A percentile compares a stretch with the other conserved stretches of the same genome.
These are phyloP conservation scores for Mycena pura DNA, from an alignment of 768 basidiomycete genomes.

Conservation along the genomic window DNA sequence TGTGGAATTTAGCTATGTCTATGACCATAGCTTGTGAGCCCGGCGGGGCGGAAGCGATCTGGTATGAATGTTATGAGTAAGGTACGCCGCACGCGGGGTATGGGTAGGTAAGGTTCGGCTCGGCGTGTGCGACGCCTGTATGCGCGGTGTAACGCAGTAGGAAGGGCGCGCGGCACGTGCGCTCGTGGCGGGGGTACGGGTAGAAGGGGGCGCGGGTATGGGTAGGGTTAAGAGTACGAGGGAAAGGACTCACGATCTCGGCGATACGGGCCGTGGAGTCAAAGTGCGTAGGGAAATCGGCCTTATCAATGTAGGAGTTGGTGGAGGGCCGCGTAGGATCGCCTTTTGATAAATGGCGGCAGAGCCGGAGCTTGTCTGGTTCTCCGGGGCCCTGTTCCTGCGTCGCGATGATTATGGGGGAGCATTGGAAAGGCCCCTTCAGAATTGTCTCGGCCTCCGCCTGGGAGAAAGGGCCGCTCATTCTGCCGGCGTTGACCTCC, in stretches of 20 bases:
- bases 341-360: slow-evolving; percentile 31
- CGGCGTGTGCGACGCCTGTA: too few relatives aligned
- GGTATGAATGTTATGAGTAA: too few relatives aligned
- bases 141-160: too few relatives aligned
- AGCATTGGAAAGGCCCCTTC: slow-evolving; percentile 36
- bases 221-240: too few relatives aligned
- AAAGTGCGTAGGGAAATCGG: slow-evolving; percentile 28
- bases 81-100: too few relatives aligned
- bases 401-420: slow-evolving; percentile 31
- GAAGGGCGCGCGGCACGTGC: too few relatives aligned
- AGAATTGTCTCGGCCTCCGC: slow-evolving; percentile 31
- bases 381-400: slow-evolving; percentile 13
- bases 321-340: neutral
- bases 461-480: slow-evolving; percentile 32
- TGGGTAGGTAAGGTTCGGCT: too few relatives aligned
- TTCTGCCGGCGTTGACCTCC: slow-evolving; percentile 21
- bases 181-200: too few relatives aligned
- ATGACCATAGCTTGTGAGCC: too few relatives aligned
- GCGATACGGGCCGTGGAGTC: slow-evolving; percentile 15
- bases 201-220: too few relatives aligned
- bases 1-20: too few relatives aligned
- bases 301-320: slow-evolving; percentile 25
- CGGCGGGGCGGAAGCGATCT: too few relatives aligned
- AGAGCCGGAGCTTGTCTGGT: slow-evolving; percentile 29
- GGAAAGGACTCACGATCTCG: slow-evolving; percentile 25